A percentile compares a stretch with the other conserved stretches of the same genome.
phyloP scores from a whole-genome alignment of 306 rosid species.

The Glycyrrhiza uralensis region DNA sequence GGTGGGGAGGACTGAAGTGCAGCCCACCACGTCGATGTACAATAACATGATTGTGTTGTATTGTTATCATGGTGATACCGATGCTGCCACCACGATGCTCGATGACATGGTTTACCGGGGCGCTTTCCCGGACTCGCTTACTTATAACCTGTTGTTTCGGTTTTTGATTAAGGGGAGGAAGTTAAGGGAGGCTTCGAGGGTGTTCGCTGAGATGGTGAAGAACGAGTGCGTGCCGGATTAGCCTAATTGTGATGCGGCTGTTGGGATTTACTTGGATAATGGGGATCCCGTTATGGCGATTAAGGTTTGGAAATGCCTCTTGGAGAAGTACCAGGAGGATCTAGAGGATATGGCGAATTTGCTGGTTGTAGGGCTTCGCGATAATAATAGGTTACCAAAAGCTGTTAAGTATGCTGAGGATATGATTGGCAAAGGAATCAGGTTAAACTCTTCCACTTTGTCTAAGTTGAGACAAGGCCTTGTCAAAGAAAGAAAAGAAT shows the following conservation, averaged over 20 bases:
- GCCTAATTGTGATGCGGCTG: slow-evolving; percentile 48
- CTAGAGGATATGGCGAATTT: slow-evolving; percentile 50
- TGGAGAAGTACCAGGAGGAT: slow-evolving; percentile 40
- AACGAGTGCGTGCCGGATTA: slow-evolving; percentile 61
- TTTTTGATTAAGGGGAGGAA: slow-evolving; percentile 47
- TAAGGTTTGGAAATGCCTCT: slow-evolving; percentile 58
- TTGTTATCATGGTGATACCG: slow-evolving; percentile 34
- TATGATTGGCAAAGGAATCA: slow-evolving; percentile 56
- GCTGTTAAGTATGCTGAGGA: slow-evolving; percentile 71
- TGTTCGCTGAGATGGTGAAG: slow-evolving; percentile 60
- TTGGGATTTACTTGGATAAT: slow-evolving; percentile 45
- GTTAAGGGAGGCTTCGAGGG: slow-evolving; percentile 37
- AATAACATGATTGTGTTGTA: slow-evolving; percentile 53
- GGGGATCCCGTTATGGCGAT: slow-evolving; percentile 47
- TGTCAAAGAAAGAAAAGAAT: slow-evolving; percentile 40
- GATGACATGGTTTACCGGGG: slow-evolving; percentile 59
- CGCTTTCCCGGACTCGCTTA: slow-evolving; percentile 46
- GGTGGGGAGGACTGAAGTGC: slow-evolving; percentile 26
- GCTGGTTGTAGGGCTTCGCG: slow-evolving; percentile 46
- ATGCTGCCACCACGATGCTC: slow-evolving; percentile 38
- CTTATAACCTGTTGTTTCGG: slow-evolving; percentile 52
- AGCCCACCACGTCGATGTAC: slow-evolving; percentile 43
- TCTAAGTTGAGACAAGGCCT: slow-evolving; percentile 58
- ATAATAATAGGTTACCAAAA: slow-evolving; percentile 49
- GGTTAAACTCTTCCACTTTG: slow-evolving; percentile 47